Evolutionary conservation across 257 asterid genomes (phyloP), one percentile per base, ranked within the genome.

Genomic region (Solanum commersonii): DNA sequence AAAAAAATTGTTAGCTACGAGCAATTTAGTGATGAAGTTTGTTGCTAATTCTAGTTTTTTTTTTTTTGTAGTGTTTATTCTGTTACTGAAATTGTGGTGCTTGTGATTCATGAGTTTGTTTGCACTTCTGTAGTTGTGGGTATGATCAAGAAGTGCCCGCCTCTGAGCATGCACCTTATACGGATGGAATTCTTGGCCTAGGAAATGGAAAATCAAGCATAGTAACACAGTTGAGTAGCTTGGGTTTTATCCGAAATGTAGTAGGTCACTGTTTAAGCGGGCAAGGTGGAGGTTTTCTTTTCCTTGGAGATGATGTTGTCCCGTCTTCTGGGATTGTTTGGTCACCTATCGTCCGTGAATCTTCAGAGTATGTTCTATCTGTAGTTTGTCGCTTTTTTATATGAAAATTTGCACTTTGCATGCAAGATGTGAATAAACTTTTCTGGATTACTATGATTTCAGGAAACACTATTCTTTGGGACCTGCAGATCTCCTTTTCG

Each of bases 171-270:
- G 89, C 91, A 67, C 95, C 97, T 82, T 95, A 33, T 87, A 92
- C 98, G 0, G 99, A 97, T 84, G 99, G 99, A 87, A 96, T 97
- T 85, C 98, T 97, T 37, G 99, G 99, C 86, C 98, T 96, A 52
- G 98, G 99, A 76, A 72, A 76, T 14, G 99, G 99, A 63, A 93
- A 94, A 84, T 91, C 98, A 31, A 96, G 98, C 92, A 89, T 97
- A 89, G 60, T 94, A 76, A 88, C 95, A 15, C 99, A 96, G 89
- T 88, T 97, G 81, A 88, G 90, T 40, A 87, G 73, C 87, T 84
- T 87, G 88, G 98, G 96, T 49, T 84, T 96, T 72, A 93, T 91
- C 52, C 90, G 91, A 74, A 95, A 96, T 71, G 94, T 97, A 22
- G 91, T 95, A 78, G 98, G 99, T 52, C 99, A 96, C 88, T 97